These are phyloP conservation scores for Cyclotella choctawhatcheeana DNA, from an alignment of 108 stramenopile species.

Conservation along the genomic window DNA sequence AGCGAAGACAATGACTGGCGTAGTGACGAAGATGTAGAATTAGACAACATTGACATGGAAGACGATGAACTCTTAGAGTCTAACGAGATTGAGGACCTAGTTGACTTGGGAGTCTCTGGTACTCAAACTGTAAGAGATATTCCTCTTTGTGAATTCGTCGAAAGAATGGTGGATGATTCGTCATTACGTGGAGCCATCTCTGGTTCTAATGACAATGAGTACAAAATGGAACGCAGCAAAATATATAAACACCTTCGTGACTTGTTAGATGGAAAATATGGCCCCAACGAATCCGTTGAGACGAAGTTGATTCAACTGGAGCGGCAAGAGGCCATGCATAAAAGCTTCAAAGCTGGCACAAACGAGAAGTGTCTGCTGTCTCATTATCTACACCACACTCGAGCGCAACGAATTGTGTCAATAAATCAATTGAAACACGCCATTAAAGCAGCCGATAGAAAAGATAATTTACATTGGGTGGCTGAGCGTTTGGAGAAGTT, in stretches of 20 bases:
- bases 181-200: neutral
- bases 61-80: neutral
- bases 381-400: neutral
- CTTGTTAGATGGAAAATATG: neutral
- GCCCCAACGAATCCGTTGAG: neutral
- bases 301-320: neutral
- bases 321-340: neutral
- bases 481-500: neutral
- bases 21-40: neutral
- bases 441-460: neutral
- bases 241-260: neutral
- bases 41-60: too few species aligned
- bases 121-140: neutral
- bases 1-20: too few species aligned
- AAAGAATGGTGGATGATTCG: neutral
- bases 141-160: neutral
- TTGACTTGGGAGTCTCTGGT: too few species aligned
- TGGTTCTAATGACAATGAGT: neutral
- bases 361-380: neutral
- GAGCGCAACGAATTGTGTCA: neutral
- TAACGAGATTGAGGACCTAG: neutral
- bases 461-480: neutral
- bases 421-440: neutral
- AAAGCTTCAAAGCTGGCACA: neutral
- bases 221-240: neutral